Evolutionary conservation across 1,284 basidiomycete genomes (phyloP), one percentile per base, ranked within the genome.

Genomic region (Papiliotrema terrestris): DNA sequence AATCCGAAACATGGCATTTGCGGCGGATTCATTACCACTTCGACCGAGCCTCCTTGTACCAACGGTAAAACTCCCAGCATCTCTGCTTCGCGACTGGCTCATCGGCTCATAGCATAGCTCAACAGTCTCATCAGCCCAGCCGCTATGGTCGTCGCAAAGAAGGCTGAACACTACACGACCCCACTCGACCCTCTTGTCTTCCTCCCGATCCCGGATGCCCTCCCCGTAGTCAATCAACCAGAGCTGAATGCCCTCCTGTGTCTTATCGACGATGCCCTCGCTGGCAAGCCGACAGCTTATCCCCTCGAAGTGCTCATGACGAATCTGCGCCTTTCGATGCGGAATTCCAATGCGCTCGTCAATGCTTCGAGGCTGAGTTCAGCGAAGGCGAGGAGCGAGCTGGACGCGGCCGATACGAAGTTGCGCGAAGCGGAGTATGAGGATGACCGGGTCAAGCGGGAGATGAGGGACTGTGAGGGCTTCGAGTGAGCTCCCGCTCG

Each of bases 341-440:
- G 73, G 14, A 55, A 60, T 8, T 54, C 62, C 5, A 68, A 73
- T 41, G 56, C 63, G 0, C 51, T 69, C 17, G 22, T 72, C 23
- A 75, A 75, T 53, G 67, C 71, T 17, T 63, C 65, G 1, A 52
- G 73, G 4, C 42, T 57, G 0, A 62, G 60, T 2, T 61, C 62
- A 0, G 62, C 69, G 1, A 57, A 69, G 23, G 67, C 65, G 32
- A 54, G 73, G 17, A 60, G 55, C 9, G 53, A 53, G 43, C 53
- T 75, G 22, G 72, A 75, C 53, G 47, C 50, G 17, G 63, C 60
- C 2, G 73, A 73, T 53, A 68, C 67, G 8, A 60, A 58, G 13
- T 54, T 73, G 23, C 46, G 69, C 17, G 66, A 63, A 23, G 66
- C 66, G 19, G 67, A 69, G 55, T 75, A 75, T 52, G 73, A 75